Base-by-base conservation (phyloP, 2,329 filamentous ascomycete species). In the Verticillium klebahnii region DNA sequence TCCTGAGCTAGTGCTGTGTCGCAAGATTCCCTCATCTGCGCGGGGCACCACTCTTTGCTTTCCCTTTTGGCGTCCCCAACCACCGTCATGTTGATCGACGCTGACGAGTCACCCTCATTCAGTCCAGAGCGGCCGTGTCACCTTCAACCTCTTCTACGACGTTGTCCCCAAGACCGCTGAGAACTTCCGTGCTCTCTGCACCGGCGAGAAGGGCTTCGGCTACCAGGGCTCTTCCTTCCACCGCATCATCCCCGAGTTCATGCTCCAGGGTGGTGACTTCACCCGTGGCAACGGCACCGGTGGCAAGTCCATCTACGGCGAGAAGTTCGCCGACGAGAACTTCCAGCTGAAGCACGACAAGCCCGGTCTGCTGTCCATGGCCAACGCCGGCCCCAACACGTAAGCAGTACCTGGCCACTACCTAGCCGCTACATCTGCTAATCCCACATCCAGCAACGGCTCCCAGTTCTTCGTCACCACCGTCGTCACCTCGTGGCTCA, bases 401-500 rank as follows among this genome's bases (percentile, higher is more conserved):
- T 89, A 82, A 52, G 45, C 19, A 45, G 29, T 29, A 5, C 29
- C 29, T 6, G 29, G 4, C 29, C 29, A 6, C 5, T 6, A 29
- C 5, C 29, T 29, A 29, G 29, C 29, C 5, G 3, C 29, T 29
- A 29, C 5, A 29, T 29, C 4, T 12, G 29, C 70, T 69, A 52
- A 70, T 58, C 81, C 79, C 19, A 81, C 80, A 12, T 80, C 79
- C 66, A 97, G 95, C 77, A 99, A 99, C 81, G 95, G 95, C 72
- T 96, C 92, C 59, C 94, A 98, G 79, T 98, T 98, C 85, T 98
- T 98, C 84, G 82, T 98, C 75, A 98, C 94, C 72, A 98, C 94
- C 61, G 92, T 96, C 58, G 85, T 88, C 64, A 98, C 95, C 64
- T 88, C 89, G 61, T 96, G 96, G 84, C 84, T 95, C 69, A 85